Base-by-base conservation (phyloP, 1,284 basidiomycete genomes). In the Salmacisia buchloeana region DNA sequence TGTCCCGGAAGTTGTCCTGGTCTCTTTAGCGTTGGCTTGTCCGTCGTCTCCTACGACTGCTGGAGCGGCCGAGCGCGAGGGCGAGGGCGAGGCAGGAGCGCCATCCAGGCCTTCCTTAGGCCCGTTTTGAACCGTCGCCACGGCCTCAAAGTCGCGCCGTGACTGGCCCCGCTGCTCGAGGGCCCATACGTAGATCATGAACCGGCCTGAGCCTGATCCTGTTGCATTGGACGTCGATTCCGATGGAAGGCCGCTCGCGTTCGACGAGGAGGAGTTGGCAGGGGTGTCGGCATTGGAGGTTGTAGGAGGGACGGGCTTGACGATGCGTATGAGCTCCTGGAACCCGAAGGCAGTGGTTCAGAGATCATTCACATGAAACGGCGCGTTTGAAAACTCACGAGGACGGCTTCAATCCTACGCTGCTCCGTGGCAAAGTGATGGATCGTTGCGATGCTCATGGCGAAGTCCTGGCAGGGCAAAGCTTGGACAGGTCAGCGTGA, bases 141-240 rank as follows among this genome's bases (percentile, higher is more conserved):
- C 46, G 2, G 52, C 59, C 38, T 77, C 69, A 58, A 78, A 77
- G 13, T 73, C 67, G 10, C 76, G 63, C 35, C 75, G 68, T 33
- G 69, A 70, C 46, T 74, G 66, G 29, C 73, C 72, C 39, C 94
- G 92, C 82, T 99, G 96, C 76, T 97, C 93, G 61, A 90, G 86
- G 0, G 94, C 94, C 96, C 96, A 99, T n/a, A 97, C 96, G 74
- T 96, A 97, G 73, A 98, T 88, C 69, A 99, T 83, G 63, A 93
- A 84, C 6, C 91, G 86, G 10, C 91, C 89, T 70, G 89, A 85
- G 1, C 73, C 4, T 2, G 13, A 52, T 1, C 63, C 60, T 38
- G 56, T 58, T 36, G 56, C 36, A 10, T 9, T 38, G 10, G 36
- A 10, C 36, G 36, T 7, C 45, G 45, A n/a, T n/a, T 25, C n/a